Conservation (phyloP, 2,329 filamentous ascomycete genomes). For the Aureobasidium leucospermi region DNA sequence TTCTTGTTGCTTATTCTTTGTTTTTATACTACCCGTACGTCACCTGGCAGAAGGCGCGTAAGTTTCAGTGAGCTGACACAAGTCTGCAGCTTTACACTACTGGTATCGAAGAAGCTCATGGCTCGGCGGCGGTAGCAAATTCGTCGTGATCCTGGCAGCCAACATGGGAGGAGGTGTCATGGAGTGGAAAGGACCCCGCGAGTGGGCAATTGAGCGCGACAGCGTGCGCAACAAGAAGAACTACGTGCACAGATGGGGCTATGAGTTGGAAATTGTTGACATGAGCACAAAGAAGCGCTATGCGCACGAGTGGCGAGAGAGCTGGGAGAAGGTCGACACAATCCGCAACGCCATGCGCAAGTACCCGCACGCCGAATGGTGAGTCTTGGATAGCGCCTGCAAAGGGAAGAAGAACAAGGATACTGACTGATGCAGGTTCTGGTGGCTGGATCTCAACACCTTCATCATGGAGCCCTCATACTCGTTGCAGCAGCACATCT, state of each 20-base stretch:
- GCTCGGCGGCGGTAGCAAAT: conserved; percentile 81
- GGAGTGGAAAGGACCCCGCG: conserved; percentile 95
- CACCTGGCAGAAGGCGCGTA: not conserved
- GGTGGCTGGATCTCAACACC: conserved; percentile 97
- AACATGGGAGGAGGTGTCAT: conserved; percentile 96
- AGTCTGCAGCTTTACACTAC: conserved; percentile 44
- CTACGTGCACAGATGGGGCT: conserved; percentile 83
- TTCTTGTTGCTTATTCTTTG: conserved; percentile 56
- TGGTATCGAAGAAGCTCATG: conserved; percentile 63
- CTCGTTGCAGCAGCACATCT: conserved; percentile 84
- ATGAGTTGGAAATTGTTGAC: conserved; percentile 91
- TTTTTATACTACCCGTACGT: conserved; percentile 70
- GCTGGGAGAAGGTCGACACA: conserved; percentile 98
- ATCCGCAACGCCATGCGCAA: conserved; percentile 83
- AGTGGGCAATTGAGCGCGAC: conserved; percentile 97
- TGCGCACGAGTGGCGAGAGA: conserved; percentile 97
- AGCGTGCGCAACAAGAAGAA: conserved; percentile 91
- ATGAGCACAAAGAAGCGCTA: conserved; percentile 99
- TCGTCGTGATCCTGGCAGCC: conserved; percentile 85
- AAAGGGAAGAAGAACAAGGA: too few relatives aligned
- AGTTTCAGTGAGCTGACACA: not conserved
- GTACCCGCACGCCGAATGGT: conserved; percentile 96
- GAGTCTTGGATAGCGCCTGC: conserved; percentile 30
- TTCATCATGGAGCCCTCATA: conserved; percentile 95
- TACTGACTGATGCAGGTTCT: conserved; percentile 63